Conservation (phyloP, 1,284 basidiomycete genomes). For the Polyporus tsugae region DNA sequence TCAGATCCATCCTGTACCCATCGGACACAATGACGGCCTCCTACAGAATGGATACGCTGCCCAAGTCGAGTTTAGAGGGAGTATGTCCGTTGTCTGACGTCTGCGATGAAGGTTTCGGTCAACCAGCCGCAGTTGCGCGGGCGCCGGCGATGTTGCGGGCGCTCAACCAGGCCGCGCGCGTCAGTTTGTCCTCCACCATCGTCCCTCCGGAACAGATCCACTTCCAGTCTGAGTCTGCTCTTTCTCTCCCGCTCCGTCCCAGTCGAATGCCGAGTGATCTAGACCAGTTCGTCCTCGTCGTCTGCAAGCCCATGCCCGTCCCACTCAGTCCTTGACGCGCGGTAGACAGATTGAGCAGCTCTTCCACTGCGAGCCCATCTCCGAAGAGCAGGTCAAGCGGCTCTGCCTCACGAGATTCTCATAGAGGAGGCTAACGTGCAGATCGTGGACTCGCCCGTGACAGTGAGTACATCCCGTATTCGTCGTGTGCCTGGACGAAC, state of each 20-base stretch:
- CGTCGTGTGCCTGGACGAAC: slow-evolving; percentile 18
- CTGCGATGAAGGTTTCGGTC: too few relatives aligned
- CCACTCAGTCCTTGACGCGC: slow-evolving; percentile 15
- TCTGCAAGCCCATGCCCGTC: slow-evolving; percentile 15
- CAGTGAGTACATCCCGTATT: slow-evolving; percentile 60
- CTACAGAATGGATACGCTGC: too few relatives aligned
- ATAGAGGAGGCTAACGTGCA: slow-evolving; percentile 99
- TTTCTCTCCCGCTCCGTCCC: not conserved
- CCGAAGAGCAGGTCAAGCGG: slow-evolving; percentile 92
- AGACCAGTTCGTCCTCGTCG: slow-evolving; percentile 29
- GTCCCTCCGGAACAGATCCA: not conserved
- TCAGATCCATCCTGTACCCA: too few relatives aligned
- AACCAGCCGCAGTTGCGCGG: too few relatives aligned
- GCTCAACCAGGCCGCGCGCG: not conserved
- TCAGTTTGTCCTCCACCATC: not conserved
- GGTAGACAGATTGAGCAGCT: slow-evolving; percentile 88
- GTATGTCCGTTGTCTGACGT: too few relatives aligned
- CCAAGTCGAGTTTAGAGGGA: too few relatives aligned
- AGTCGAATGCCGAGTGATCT: slow-evolving; percentile 30
- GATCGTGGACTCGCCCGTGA: slow-evolving; percentile 95
- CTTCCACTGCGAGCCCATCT: slow-evolving; percentile 90
- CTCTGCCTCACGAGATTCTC: slow-evolving; percentile 94
- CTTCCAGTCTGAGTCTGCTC: not conserved
- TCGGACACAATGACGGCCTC: too few relatives aligned
- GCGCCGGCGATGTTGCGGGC: not conserved